These are phyloP conservation scores for Cicer judaicum DNA, from an alignment of 306 rosid species.

Conservation along the genomic window DNA sequence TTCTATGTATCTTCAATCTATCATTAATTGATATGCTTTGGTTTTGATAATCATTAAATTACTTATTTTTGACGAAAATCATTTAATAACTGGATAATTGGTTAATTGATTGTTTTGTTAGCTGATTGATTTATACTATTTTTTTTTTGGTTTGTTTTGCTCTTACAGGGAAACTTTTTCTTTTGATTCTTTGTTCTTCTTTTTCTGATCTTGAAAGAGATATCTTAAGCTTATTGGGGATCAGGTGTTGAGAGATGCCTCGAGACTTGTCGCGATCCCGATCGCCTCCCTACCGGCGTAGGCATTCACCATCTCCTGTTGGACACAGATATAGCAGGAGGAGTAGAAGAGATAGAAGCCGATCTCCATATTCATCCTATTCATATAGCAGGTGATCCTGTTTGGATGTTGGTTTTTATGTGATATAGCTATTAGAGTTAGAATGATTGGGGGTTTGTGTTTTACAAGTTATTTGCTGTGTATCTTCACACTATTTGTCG, in stretches of 20 bases:
- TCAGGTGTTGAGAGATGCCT: slow-evolving; percentile 69
- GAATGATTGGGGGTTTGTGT: slow-evolving; percentile 45
- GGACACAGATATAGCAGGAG: slow-evolving; percentile 74
- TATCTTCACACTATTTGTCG: slow-evolving; percentile 44
- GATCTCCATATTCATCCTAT: slow-evolving; percentile 80
- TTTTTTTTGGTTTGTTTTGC: background rate
- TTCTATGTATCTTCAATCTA: slow-evolving; percentile 9
- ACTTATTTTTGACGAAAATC: slow-evolving; percentile 2
- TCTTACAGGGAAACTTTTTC: slow-evolving; percentile 33
- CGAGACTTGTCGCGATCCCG: slow-evolving; percentile 85
- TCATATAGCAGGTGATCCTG: slow-evolving; percentile 90
- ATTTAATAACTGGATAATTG: background rate
- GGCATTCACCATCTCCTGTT: slow-evolving; percentile 83
- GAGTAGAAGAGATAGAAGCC: slow-evolving; percentile 81
- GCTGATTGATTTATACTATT: background rate
- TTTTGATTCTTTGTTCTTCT: background rate
- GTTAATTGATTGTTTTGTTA: background rate
- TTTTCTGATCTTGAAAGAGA: slow-evolving; percentile 11
- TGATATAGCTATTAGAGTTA: slow-evolving; percentile 31
- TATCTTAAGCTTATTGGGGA: slow-evolving; percentile 37
- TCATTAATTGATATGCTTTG: slow-evolving; percentile 4
- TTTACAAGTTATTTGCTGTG: slow-evolving; percentile 45
- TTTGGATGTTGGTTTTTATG: slow-evolving; percentile 52
- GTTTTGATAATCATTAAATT: slow-evolving; percentile 15
- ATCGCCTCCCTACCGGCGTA: slow-evolving; percentile 81